Evolutionary conservation across 192 early-diverging fungal genomes (phyloP), one percentile per base, ranked within the genome.

Genomic region (Spinellus fusiger): DNA sequence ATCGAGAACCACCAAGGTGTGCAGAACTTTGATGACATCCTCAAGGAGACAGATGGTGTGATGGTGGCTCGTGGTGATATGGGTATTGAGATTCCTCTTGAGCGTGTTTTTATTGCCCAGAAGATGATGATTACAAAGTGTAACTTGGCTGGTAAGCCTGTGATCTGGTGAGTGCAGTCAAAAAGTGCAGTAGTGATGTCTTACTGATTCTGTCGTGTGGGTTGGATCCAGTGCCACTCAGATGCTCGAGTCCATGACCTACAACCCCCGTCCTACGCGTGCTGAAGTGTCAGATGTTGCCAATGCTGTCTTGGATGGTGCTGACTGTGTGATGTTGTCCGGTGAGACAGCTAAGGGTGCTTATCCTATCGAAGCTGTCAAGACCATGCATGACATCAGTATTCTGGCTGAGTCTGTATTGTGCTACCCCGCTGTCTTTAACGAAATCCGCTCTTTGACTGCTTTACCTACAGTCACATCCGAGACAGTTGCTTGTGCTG

Each of bases 121-220:
- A 98, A 98, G 82, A 96, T 94, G 92, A 96, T 98, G 84, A 98
- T 91, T 64, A 85, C 94, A 61, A 97, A 98, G 80, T 96, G 94
- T 77, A 98, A 98, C 66, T 70, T 93, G 47, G 93, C 88, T 33
- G 96, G 94, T 49, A 98, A 96, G 80, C 94, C 93, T 27, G 96
- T 96, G 38, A 89, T 96, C 38, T 93, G 90, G 77, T 76, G n/a
- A n/a, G n/a, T n/a, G n/a, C n/a, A n/a, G n/a, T n/a, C n/a, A n/a
- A n/a, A n/a, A n/a, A n/a, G n/a, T n/a, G n/a, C n/a, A n/a, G n/a
- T n/a, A n/a, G n/a, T n/a, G n/a, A n/a, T n/a, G n/a, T n/a, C n/a
- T n/a, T n/a, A n/a, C n/a, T n/a, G n/a, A n/a, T n/a, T n/a, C n/a
- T n/a, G n/a, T n/a, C n/a, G n/a, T n/a, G n/a, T n/a, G n/a, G n/a